Evolutionary conservation across 257 asterid species (phyloP).

Genomic region (Petrea volubilis): DNA sequence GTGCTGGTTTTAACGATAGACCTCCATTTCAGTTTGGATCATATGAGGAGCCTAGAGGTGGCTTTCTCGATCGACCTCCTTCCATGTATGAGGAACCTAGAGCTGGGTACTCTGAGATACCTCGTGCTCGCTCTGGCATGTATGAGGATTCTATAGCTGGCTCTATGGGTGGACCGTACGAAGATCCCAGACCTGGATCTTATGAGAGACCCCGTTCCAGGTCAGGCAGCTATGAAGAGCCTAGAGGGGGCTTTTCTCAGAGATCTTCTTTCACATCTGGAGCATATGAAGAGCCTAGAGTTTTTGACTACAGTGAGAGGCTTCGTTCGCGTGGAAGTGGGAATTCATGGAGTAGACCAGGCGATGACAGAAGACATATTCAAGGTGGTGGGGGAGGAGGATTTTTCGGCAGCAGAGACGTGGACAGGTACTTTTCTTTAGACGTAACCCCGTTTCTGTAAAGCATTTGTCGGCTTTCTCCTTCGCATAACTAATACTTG

Average conservation of each 20-base stretch:
- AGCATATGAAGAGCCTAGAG: constrained; percentile 58
- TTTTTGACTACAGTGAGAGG: constrained; percentile 67
- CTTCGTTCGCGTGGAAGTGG: constrained; percentile 81
- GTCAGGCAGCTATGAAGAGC: constrained; percentile 62
- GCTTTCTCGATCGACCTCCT: constrained; percentile 49
- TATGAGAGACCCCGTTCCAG: constrained; percentile 62
- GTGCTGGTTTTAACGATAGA: constrained; percentile 31
- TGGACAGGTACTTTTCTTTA: constrained; percentile 60
- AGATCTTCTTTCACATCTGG: constrained; percentile 35
- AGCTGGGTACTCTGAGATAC: constrained; percentile 39
- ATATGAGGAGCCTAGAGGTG: constrained; percentile 42
- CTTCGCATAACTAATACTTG: background rate
- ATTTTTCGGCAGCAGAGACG: constrained; percentile 67
- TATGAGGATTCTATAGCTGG: constrained; percentile 44
- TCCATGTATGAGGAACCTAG: constrained; percentile 60
- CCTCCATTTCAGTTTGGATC: constrained; percentile 39
- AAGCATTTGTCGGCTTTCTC: background rate
- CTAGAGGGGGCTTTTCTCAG: constrained; percentile 52
- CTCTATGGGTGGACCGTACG: constrained; percentile 32
- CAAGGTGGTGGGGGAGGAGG: constrained; percentile 91
- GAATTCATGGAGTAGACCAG: constrained; percentile 59
- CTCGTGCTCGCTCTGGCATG: constrained; percentile 32
- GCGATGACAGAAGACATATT: constrained; percentile 66
- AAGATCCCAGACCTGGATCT: constrained; percentile 44
- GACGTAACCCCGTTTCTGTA: constrained; percentile 14